Percentiles rank a stretch among this genome's conserved stretches.
Evolutionary conservation across 768 basidiomycete species (phyloP).

Genomic region (Tulasnella sp.): DNA sequence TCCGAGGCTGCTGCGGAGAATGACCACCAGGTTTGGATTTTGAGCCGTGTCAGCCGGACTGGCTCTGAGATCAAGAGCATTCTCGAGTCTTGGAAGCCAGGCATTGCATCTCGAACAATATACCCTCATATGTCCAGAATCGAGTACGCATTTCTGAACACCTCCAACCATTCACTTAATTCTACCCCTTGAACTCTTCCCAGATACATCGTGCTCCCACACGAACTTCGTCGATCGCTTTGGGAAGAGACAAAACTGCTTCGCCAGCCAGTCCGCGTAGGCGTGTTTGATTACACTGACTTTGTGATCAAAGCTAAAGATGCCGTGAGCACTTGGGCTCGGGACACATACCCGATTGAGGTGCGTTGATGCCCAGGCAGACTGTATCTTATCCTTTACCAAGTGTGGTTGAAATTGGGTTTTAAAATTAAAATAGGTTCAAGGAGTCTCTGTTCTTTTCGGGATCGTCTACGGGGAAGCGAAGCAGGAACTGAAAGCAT

Average conservation of each 20-base stretch:
- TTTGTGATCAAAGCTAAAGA: not conserved
- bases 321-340: not conserved
- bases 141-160: not conserved
- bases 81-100: not conserved
- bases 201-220: not conserved
- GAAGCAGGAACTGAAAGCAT: no score
- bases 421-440: not conserved
- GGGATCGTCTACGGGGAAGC: no score
- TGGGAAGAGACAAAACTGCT: not conserved
- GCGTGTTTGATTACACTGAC: not conserved
- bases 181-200: not conserved
- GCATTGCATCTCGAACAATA: not conserved
- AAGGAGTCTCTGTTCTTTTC: no score
- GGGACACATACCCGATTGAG: no score
- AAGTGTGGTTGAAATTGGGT: not conserved
- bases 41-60: not conserved
- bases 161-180: not conserved
- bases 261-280: not conserved
- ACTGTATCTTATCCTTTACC: no score
- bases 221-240: not conserved
- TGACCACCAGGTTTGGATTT: not conserved
- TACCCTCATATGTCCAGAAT: not conserved
- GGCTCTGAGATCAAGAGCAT: not conserved
- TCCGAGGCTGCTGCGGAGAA: not conserved
- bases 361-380: no score